Evolutionary conservation across 345 rosid species (phyloP), one percentile per base, ranked within the genome.

Genomic region (Acer campestre): DNA sequence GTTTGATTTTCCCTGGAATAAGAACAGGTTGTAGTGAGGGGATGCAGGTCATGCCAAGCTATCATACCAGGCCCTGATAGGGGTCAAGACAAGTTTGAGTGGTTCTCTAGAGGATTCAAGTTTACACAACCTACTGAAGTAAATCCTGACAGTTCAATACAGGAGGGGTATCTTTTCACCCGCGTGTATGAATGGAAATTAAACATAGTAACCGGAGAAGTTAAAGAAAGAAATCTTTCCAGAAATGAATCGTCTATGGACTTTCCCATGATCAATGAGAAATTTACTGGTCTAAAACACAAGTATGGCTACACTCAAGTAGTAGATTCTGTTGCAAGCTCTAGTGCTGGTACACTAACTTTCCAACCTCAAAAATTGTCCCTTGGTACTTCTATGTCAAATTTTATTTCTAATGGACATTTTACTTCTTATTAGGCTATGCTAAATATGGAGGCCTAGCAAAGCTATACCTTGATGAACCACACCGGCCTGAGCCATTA

Each of bases 391-490:
- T 17, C 18, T 14, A 12, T 51, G n/a, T 51, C 18, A 16, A 51
- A 51, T 51, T 4, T 8, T 35, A 67, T 20, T 14, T 44, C 9
- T 6, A 35, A 20, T 10, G 18, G 4, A 22, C 42, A 61, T 55
- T 31, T 22, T 29, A 48, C 14, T 12, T 12, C 9, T 35, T 65
- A 40, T 65, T 78, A 85, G 91, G 88, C 67, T 71, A 80, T 78
- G 73, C 79, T 25, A 90, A 84, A 76, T 88, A 74, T 74, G 89
- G 89, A 84, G 82, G 86, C 23, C 85, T 90, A 56, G 90, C 89
- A 1, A 90, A 90, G 78, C 73, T 88, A 42, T 78, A 83, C 72
- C 82, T 90, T 62, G 86, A 84, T n/a, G 85, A 81, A 61, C 68
- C 66, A 12, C 40, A 25, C 35, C 35, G 35, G 4, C 7, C 46